Conservation (phyloP, 75 land plant genomes). For the Azolla pinnata region DNA sequence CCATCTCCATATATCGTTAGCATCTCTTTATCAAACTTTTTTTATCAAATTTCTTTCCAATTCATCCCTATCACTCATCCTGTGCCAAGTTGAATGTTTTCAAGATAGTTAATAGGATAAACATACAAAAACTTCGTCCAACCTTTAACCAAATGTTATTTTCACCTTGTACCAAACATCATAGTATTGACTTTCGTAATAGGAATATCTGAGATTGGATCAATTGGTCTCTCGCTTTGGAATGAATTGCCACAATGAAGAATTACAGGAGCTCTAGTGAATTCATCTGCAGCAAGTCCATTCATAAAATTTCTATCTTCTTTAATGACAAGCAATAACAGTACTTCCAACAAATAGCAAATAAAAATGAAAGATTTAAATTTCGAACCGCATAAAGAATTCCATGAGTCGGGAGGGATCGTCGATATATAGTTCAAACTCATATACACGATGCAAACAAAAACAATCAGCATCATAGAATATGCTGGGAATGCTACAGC, state of each 20-base stretch:
- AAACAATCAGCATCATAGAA: constrained; percentile 46
- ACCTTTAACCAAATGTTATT: too few species aligned
- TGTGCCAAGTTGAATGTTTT: too few species aligned
- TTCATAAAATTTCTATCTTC: not conserved
- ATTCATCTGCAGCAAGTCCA: constrained; percentile 11
- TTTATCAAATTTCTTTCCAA: too few species aligned
- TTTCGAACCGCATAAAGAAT: constrained; percentile 62
- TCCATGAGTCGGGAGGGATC: constrained; percentile 60
- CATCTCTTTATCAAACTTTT: too few species aligned
- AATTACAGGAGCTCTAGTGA: constrained; percentile 10
- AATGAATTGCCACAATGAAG: not conserved
- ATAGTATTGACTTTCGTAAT: constrained; percentile 44
- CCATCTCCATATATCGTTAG: too few species aligned
- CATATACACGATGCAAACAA: constrained; percentile 41
- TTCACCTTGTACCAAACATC: too few species aligned
- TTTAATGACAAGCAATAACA: too few species aligned
- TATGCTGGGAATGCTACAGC: constrained; percentile 78
- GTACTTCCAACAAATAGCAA: too few species aligned
- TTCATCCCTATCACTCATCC: too few species aligned
- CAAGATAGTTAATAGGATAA: too few species aligned
- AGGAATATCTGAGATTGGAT: constrained; percentile 61
- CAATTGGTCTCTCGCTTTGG: constrained; percentile 30
- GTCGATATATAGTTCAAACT: constrained; percentile 72
- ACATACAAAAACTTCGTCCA: too few species aligned
- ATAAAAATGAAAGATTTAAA: not conserved